phyloP scores from a whole-genome alignment of 129 eudicot species.

The Flaveria ramosissima region DNA sequence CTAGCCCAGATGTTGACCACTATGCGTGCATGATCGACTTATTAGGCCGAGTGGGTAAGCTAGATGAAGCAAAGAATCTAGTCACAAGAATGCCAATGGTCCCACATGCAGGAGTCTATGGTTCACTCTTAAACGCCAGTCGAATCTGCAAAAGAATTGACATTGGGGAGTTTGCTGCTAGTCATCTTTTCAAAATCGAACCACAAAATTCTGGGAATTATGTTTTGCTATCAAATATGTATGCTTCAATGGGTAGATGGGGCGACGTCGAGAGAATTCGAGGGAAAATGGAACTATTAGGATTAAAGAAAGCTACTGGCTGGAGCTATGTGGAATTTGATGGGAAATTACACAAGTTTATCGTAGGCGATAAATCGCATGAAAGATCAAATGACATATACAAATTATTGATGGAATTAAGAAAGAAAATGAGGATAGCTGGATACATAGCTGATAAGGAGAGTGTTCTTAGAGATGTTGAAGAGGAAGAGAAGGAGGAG shows the following conservation, averaged over 20 bases:
- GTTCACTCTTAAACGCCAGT: conserved; percentile 73
- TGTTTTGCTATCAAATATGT: conserved; percentile 74
- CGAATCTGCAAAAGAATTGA: conserved; percentile 73
- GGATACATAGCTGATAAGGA: conserved; percentile 67
- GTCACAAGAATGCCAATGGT: conserved; percentile 66
- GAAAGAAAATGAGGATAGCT: conserved; percentile 54
- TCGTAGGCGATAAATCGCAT: conserved; percentile 75
- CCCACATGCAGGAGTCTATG: conserved; percentile 81
- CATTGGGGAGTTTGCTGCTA: conserved; percentile 74
- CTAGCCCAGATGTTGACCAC: conserved; percentile 69
- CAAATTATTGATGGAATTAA: conserved; percentile 45
- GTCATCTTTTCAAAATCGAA: conserved; percentile 68
- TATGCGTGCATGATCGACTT: conserved; percentile 87
- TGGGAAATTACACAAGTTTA: conserved; percentile 65
- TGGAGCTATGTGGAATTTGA: conserved; percentile 75
- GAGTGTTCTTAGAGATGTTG: conserved; percentile 72
- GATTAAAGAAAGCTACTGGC: conserved; percentile 61
- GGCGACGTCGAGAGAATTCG: conserved; percentile 63
- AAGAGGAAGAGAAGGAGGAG: conserved; percentile 91
- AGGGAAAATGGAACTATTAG: conserved; percentile 44
- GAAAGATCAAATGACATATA: conserved; percentile 57
- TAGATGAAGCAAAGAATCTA: conserved; percentile 66
- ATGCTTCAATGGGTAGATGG: conserved; percentile 75
- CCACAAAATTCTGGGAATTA: conserved; percentile 82
- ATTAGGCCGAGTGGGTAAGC: conserved; percentile 73